phyloP scores from a whole-genome alignment of 2,329 filamentous ascomycete genomes.

The Neobulgaria alba region DNA sequence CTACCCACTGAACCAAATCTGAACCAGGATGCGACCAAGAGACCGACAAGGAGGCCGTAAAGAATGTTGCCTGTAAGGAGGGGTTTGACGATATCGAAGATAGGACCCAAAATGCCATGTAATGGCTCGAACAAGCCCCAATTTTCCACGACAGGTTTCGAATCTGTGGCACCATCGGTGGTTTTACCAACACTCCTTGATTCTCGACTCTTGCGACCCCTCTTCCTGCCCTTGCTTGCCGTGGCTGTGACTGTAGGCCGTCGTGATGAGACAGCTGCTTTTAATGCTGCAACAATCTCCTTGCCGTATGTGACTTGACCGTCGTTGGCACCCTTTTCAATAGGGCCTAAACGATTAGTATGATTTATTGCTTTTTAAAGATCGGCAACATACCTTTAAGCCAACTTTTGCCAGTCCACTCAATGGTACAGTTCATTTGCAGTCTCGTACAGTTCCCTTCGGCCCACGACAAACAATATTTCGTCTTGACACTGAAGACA shows the following conservation, averaged over 20 bases:
- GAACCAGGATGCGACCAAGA: conserved; percentile 70
- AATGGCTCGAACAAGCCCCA: conserved; percentile 83
- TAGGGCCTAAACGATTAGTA: conserved; percentile 56
- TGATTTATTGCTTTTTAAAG: background rate
- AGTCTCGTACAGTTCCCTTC: conserved; percentile 78
- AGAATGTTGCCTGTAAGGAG: conserved; percentile 70
- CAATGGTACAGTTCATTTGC: conserved; percentile 80
- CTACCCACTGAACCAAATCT: conserved; percentile 43
- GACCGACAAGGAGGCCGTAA: conserved; percentile 62
- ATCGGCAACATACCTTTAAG: conserved; percentile 61
- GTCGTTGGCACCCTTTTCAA: conserved; percentile 90
- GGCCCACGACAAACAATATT: conserved; percentile 90
- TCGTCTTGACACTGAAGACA: conserved; percentile 84
- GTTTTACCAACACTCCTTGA: conserved; percentile 36
- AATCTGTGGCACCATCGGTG: conserved; percentile 27
- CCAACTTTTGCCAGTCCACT: conserved; percentile 98
- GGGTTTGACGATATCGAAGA: conserved; percentile 60
- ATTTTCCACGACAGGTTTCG: conserved; percentile 34
- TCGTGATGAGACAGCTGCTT: conserved; percentile 61
- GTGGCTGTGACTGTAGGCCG: conserved; percentile 40
- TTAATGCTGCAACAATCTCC: conserved; percentile 67
- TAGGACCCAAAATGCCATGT: conserved; percentile 58
- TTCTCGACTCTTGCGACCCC: conserved; percentile 36
- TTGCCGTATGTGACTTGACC: conserved; percentile 79
- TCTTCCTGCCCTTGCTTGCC: conserved; percentile 47